Evolutionary conservation across 2,329 filamentous ascomycete genomes (phyloP).

Genomic region (Sporothrix pallida): DNA sequence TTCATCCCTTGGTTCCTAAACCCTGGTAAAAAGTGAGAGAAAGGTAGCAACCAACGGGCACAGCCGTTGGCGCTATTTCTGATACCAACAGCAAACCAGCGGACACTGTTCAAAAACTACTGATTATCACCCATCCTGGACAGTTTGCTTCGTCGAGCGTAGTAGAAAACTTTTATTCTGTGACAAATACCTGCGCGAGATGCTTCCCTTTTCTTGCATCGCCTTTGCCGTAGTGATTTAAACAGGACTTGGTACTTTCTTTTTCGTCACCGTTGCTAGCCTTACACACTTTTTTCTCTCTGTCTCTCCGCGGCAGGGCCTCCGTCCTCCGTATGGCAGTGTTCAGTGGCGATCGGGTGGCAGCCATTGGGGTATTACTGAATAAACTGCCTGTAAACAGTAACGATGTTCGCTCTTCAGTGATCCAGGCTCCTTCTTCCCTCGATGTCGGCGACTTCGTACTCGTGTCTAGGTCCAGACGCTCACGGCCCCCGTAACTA

Average conservation of each 20-base stretch:
- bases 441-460: neutral
- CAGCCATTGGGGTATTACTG: neutral
- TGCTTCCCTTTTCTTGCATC: constrained; percentile 1
- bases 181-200: neutral
- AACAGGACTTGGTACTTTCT: no score
- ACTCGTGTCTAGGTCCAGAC: neutral
- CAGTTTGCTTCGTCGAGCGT: neutral
- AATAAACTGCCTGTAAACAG: neutral
- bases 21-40: neutral
- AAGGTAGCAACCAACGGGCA: constrained; percentile 2
- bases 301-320: neutral
- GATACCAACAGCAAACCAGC: neutral
- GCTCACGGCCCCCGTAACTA: neutral
- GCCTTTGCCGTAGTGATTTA: neutral
- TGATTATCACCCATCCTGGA: neutral
- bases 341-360: neutral
- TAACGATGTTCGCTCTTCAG: neutral
- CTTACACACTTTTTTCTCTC: no score
- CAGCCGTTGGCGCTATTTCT: constrained; percentile 24
- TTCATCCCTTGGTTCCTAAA: constrained; percentile 19
- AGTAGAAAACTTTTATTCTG: neutral
- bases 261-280: no score
- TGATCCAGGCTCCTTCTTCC: neutral
- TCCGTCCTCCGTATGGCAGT: constrained; percentile 1
- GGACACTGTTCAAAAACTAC: neutral